Conservation (phyloP, 192 early-diverging fungal genomes). For the Coemansia sp. region DNA sequence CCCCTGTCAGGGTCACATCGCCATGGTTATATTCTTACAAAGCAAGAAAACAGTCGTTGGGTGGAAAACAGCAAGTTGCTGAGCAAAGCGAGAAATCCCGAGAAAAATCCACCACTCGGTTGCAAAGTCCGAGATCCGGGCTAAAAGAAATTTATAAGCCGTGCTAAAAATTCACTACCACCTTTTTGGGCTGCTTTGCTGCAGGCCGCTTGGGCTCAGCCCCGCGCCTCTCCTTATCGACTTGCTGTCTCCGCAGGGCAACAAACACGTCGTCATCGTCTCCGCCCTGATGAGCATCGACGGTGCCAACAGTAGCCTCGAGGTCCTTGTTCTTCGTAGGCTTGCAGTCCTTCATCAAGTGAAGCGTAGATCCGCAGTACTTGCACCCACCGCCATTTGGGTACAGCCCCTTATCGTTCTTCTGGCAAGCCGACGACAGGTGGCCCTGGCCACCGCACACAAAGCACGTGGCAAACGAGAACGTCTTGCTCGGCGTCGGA, state of each 20-base stretch:
- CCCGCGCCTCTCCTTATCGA: conserved; percentile 23
- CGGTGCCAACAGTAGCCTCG: conserved; percentile 63
- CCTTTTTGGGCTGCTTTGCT: conserved; percentile 18
- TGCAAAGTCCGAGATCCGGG: background rate
- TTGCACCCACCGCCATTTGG: conserved; percentile 88
- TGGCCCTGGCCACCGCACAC: conserved; percentile 85
- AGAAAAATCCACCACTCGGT: background rate
- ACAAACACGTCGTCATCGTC: conserved; percentile 84
- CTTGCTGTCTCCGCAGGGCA: conserved; percentile 34
- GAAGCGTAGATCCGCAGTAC: conserved; percentile 84
- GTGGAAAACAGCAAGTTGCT: background rate
- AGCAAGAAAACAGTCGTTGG: background rate
- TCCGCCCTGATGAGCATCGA: conserved; percentile 80
- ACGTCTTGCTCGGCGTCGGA: conserved; percentile 53
- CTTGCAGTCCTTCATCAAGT: conserved; percentile 80
- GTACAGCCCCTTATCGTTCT: conserved; percentile 87
- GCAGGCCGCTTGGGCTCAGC: background rate
- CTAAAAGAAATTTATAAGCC: background rate
- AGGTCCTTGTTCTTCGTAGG: conserved; percentile 55
- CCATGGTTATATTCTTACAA: background rate
- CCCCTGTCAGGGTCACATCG: background rate
- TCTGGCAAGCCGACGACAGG: conserved; percentile 73
- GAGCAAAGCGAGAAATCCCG: background rate
- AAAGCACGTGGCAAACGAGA: conserved; percentile 84
- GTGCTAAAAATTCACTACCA: conserved; percentile 22